A percentile compares a stretch with the other conserved stretches of the same genome.
These are phyloP conservation scores for Paspalum notatum DNA, from an alignment of 176 grass and related monocot species.

Conservation along the genomic window DNA sequence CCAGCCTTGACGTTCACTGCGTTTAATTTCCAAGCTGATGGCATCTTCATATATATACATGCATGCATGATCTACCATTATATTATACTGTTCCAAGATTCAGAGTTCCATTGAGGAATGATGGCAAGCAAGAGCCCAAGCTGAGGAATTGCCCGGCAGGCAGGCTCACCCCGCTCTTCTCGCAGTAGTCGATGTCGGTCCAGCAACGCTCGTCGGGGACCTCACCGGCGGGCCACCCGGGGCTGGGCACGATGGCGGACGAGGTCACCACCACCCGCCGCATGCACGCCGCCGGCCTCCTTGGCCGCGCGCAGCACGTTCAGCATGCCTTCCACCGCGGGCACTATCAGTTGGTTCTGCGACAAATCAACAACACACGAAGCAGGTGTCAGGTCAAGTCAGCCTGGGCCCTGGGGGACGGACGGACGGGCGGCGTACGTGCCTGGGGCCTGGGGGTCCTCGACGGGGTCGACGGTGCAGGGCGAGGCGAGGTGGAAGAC, in stretches of 20 bases:
- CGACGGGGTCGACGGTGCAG: not conserved
- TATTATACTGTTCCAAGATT: too few species aligned
- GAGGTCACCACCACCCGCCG: constrained; percentile 79
- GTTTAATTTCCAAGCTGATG: not conserved
- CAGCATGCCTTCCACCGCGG: constrained; percentile 77
- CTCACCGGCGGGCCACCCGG: constrained; percentile 63
- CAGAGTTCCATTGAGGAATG: not conserved
- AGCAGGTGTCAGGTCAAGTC: not conserved
- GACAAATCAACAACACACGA: not conserved
- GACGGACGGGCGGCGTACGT: not conserved
- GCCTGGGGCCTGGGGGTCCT: not conserved
- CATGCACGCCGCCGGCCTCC: constrained; percentile 50
- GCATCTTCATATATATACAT: too few species aligned
- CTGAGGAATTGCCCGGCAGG: not conserved
- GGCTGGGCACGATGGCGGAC: constrained; percentile 67
- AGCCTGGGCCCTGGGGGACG: not conserved
- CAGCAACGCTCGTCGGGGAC: constrained; percentile 76
- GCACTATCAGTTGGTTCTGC: constrained; percentile 73
- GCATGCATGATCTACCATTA: too few species aligned
- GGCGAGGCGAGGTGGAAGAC: constrained; percentile 5
- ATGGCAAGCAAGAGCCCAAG: not conserved
- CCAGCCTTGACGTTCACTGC: not conserved
- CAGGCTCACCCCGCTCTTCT: constrained; percentile 65
- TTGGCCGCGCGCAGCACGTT: constrained; percentile 79
- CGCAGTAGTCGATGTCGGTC: constrained; percentile 82